phyloP scores from a whole-genome alignment of 352 stramenopile species.

The Saprolegnia parasitica region DNA sequence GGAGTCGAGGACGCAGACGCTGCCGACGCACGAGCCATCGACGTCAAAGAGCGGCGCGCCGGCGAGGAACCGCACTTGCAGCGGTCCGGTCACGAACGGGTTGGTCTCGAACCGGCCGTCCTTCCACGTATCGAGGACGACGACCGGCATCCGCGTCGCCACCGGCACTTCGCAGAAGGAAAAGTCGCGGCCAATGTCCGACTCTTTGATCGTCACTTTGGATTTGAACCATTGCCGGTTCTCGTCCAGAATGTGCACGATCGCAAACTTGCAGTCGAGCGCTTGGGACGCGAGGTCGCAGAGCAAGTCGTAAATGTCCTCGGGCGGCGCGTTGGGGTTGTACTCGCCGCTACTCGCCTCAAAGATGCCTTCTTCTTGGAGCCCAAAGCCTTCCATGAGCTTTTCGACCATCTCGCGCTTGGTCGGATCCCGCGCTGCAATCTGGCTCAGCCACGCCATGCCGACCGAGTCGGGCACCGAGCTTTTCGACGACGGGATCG shows the following conservation, averaged over 20 bases:
- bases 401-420: conserved; percentile 65
- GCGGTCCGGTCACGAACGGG: conserved; percentile 84
- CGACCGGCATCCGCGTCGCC: conserved; percentile 60
- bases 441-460: conserved; percentile 69
- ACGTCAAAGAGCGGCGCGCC: conserved; percentile 89
- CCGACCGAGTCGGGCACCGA: conserved; percentile 69
- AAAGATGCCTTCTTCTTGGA: conserved; percentile 39
- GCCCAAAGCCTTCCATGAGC: conserved; percentile 61
- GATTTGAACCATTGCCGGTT: conserved; percentile 95
- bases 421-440: conserved; percentile 57
- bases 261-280: conserved; percentile 69
- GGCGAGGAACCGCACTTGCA: conserved; percentile 91
- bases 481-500: conserved; percentile 38
- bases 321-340: conserved; percentile 26
- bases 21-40: conserved; percentile 68
- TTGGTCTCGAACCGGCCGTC: conserved; percentile 88
- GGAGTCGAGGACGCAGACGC: conserved; percentile 75
- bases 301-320: conserved; percentile 79
- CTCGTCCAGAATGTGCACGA: conserved; percentile 88
- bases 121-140: conserved; percentile 83
- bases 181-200: conserved; percentile 76
- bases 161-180: conserved; percentile 82
- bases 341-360: conserved; percentile 17
- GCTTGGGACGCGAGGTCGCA: conserved; percentile 73
- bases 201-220: conserved; percentile 67